phyloP scores from a whole-genome alignment of 495 filamentous ascomycete species.

The Podospora pseudopauciseta region DNA sequence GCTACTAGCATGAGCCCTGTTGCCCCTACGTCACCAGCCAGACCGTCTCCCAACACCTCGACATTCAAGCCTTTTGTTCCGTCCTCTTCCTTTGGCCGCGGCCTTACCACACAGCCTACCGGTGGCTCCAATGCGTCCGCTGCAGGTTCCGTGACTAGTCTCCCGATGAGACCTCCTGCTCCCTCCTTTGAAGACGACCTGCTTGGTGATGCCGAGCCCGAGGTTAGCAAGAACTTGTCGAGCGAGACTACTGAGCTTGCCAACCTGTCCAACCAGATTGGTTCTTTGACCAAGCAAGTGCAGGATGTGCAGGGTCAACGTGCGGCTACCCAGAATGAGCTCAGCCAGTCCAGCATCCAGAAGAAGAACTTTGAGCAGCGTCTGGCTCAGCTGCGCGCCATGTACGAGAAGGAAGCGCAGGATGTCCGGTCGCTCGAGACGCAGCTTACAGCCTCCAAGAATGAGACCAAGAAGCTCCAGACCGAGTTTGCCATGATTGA shows the following conservation, averaged over 20 bases:
- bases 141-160: constrained; percentile 19
- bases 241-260: constrained; percentile 91
- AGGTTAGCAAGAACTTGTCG: constrained; percentile 80
- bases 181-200: constrained; percentile 74
- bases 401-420: constrained; percentile 91
- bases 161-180: constrained; percentile 29
- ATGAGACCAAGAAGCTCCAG: constrained; percentile 77
- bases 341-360: constrained; percentile 73
- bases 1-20: constrained; percentile 43
- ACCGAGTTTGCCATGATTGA: constrained; percentile 79
- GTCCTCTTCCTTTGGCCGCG: constrained; percentile 84
- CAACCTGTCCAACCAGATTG: constrained; percentile 92
- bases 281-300: constrained; percentile 86
- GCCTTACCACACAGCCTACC: constrained; percentile 71
- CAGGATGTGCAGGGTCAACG: constrained; percentile 83
- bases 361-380: constrained; percentile 90
- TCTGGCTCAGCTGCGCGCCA: constrained; percentile 72
- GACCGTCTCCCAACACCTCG: constrained; percentile 45
- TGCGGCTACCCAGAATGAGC: constrained; percentile 67
- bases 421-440: constrained; percentile 82
- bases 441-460: constrained; percentile 66
- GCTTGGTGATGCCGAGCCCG: constrained; percentile 89
- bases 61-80: constrained; percentile 89
- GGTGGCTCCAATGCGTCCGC: constrained; percentile 60
- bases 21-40: constrained; percentile 52